Percentiles rank a stretch among this genome's conserved stretches.
Evolutionary conservation across 2,329 filamentous ascomycete genomes (phyloP).

Genomic region (Aspergillus puulaauensis): DNA sequence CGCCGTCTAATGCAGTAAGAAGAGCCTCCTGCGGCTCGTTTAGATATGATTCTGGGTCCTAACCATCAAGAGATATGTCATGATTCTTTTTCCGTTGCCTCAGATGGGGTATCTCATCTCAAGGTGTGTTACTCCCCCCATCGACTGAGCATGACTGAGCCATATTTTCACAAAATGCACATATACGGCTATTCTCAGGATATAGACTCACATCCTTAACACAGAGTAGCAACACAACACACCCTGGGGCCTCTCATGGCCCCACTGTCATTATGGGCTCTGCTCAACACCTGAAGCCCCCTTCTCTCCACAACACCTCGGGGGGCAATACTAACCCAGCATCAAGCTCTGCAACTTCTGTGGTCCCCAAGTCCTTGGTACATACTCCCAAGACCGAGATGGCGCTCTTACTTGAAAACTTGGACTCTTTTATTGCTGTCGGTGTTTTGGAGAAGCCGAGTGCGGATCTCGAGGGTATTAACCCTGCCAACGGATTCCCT

Average conservation of each 20-base stretch:
- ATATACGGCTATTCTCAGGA: not conserved
- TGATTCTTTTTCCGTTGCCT: not conserved
- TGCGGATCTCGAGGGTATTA: not conserved
- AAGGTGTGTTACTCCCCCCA: not conserved
- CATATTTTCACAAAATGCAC: not conserved
- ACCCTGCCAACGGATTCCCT: slow-evolving; percentile 14
- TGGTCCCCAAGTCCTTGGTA: not conserved
- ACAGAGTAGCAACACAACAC: not conserved
- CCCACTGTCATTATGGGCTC: not conserved
- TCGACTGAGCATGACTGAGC: not conserved
- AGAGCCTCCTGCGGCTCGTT: not conserved
- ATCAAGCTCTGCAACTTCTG: not conserved
- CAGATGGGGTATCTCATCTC: not conserved
- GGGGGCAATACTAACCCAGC: not conserved
- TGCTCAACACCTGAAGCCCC: not conserved
- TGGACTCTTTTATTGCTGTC: slow-evolving; percentile 30
- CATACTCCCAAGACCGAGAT: slow-evolving; percentile 6
- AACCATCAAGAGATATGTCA: not conserved
- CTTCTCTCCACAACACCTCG: slow-evolving; percentile 5
- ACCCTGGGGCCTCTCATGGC: not conserved
- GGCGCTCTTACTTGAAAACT: slow-evolving; percentile 10
- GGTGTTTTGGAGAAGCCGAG: slow-evolving; percentile 27
- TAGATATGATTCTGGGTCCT: not conserved
- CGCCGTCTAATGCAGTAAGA: not conserved
- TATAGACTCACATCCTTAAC: not conserved